Evolutionary conservation across 495 filamentous ascomycete genomes (phyloP), one percentile per base, ranked within the genome.

Genomic region (Podospora bellae-mahoneyi): DNA sequence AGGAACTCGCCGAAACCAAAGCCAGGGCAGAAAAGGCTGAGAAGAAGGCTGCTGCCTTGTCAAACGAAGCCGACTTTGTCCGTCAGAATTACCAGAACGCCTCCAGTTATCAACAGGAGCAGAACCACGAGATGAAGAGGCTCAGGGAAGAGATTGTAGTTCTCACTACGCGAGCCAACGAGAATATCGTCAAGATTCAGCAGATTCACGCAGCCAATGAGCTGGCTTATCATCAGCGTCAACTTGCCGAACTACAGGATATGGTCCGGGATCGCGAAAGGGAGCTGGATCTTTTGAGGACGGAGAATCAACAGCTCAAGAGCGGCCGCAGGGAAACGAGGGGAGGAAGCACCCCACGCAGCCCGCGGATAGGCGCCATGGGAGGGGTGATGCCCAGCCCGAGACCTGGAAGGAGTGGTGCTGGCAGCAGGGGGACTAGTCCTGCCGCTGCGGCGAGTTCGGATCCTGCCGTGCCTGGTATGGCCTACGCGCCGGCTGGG

Each of bases 71-170:
- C 26, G 89, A 90, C 16, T 92, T 88, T 74, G 81, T 81, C 44
- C 84, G 88, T 58, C 79, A 82, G 19, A 80, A 85, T 44, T 93
- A 92, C 68, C 88, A 92, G 64, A 79, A 82, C 44, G 87, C 88
- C 0, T 90, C 88, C 16, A 86, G 78, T 18, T 77, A 78, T 0
- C 83, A 83, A 10, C 80, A 77, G 18, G 84, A 87, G 54, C 76
- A 85, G 19, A 75, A 75, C 18, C 78, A 76, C 26, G 87, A 90
- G 75, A 80, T 82, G 53, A 75, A 79, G 13, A 76, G 76, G n/a
- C 79, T 90, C 13, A 74, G 78, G 48, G 73, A 72, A 10, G 78
- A 81, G 53, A 83, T 86, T 44, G 81, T 80, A 26, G 71, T 75
- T 0, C 78, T 91, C 23, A 77, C 81, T 62, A 81, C 77, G 13